phyloP scores from a whole-genome alignment of 2,329 filamentous ascomycete species.

The Alternaria viburni region DNA sequence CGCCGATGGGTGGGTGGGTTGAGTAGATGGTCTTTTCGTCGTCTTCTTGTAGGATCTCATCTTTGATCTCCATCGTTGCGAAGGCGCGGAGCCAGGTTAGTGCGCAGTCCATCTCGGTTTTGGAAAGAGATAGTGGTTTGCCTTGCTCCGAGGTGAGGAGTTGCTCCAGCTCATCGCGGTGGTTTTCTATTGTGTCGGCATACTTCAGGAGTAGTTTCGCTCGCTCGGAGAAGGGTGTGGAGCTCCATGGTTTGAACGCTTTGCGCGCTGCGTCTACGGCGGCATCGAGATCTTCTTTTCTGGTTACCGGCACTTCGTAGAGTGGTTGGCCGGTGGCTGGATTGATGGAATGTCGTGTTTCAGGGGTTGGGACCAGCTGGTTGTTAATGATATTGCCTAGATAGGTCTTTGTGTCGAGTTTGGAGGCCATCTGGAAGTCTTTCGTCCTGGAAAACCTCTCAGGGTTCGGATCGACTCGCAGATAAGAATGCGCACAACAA shows the following conservation, averaged over 20 bases:
- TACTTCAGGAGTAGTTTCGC: constrained; percentile 23
- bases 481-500: background rate
- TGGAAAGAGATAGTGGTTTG: constrained; percentile 28
- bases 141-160: constrained; percentile 34
- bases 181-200: constrained; percentile 26
- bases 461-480: background rate
- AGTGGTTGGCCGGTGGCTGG: constrained; percentile 57
- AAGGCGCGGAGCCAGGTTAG: constrained; percentile 41
- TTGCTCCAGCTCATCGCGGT: constrained; percentile 26
- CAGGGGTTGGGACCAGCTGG: constrained; percentile 48
- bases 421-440: background rate
- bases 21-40: constrained; percentile 53
- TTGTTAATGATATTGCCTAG: constrained; percentile 58
- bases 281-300: constrained; percentile 55
- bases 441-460: background rate
- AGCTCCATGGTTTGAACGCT: constrained; percentile 55
- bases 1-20: constrained; percentile 54
- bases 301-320: constrained; percentile 56
- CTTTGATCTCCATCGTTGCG: constrained; percentile 37
- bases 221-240: constrained; percentile 26
- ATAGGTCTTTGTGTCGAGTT: constrained; percentile 14
- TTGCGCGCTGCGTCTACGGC: constrained; percentile 54
- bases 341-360: constrained; percentile 56
- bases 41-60: constrained; percentile 48
- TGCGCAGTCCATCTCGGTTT: constrained; percentile 20